Evolutionary conservation across 345 rosid genomes (phyloP).

Genomic region (Gossypioides kirkii): DNA sequence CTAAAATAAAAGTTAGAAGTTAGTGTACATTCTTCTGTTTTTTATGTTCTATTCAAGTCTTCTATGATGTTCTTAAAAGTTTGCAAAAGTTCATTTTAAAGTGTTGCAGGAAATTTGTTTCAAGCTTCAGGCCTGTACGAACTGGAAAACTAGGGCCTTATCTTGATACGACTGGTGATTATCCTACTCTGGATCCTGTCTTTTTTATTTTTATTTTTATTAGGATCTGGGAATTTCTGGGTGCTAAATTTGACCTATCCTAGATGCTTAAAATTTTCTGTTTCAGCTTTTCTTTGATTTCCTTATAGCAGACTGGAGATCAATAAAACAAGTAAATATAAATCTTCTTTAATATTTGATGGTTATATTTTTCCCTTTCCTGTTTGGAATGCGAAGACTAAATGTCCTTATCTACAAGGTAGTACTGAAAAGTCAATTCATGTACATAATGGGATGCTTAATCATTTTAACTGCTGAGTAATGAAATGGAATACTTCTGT

Average conservation of each 20-base stretch:
- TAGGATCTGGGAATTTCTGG: not conserved
- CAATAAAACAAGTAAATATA: not conserved
- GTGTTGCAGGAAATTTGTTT: constrained; percentile 54
- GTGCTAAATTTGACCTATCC: not conserved
- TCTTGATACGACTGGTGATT: constrained; percentile 55
- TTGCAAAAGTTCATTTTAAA: not conserved
- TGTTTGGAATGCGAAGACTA: not conserved
- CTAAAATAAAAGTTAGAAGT: not conserved
- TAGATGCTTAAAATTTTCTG: not conserved
- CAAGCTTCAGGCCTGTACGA: constrained; percentile 57
- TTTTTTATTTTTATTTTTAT: not conserved
- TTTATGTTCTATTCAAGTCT: not conserved
- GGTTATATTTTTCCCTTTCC: not conserved
- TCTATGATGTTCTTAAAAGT: not conserved
- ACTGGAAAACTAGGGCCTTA: constrained; percentile 47
- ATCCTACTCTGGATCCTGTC: not conserved
- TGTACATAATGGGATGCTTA: not conserved
- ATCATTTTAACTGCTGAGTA: not conserved
- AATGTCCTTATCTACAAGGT: not conserved
- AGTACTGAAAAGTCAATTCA: not conserved
- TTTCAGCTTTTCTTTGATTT: not conserved
- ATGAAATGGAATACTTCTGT: not conserved
- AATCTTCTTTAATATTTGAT: not conserved
- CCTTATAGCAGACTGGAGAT: not conserved
- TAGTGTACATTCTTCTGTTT: not conserved